Base-by-base conservation (phyloP, 768 basidiomycete genomes). In the Solioccasus polychromus region DNA sequence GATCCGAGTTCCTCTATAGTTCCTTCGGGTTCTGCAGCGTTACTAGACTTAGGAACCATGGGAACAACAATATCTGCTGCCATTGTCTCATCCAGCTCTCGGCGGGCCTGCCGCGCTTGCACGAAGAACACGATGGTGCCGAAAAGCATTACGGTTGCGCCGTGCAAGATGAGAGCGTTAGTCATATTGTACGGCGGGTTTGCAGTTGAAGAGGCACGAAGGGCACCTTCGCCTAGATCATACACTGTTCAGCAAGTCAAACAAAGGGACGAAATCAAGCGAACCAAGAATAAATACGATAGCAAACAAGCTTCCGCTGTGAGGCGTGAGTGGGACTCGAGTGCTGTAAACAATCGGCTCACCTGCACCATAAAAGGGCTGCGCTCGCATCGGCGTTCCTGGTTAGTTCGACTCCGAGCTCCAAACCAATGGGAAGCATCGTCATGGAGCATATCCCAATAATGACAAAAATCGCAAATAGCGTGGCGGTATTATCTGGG, bases 381-480 rank as follows among this genome's bases (percentile, higher is more conserved):
- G 88, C 76, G 48, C 87, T 89, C 1, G 78, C 81, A 45, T 89
- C 86, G 1, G 88, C 78, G 57, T 88, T 90, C 45, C 86, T 73
- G 7, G 89, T 89, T 18, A 92, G 60, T 61, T 93, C 91, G 30
- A 82, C 85, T 12, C 77, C 83, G 18, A 93, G 77, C 59, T 93
- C 90, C 45, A 93, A 68, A 1, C 71, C 81, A 24, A 92, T 73
- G 2, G 90, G 88, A 2, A 93, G 74, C 68, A 92, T 75, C 3
- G 81, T 77, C 45, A 92, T 51, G 3, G 82, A 81, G 37, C 74
- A 65, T 12, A 77, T 66, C 14, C 91, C 91, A 25, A 91, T 75
- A 25, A 92, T 59, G 4, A 75, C 75, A 71, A 86, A 82, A 37
- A 92, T 70, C 4, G 71, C 74, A 59, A 80, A 92, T 8, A 92